Evolutionary conservation across 2,329 filamentous ascomycete genomes (phyloP).

Genomic region (Arthrinium phaeospermum): DNA sequence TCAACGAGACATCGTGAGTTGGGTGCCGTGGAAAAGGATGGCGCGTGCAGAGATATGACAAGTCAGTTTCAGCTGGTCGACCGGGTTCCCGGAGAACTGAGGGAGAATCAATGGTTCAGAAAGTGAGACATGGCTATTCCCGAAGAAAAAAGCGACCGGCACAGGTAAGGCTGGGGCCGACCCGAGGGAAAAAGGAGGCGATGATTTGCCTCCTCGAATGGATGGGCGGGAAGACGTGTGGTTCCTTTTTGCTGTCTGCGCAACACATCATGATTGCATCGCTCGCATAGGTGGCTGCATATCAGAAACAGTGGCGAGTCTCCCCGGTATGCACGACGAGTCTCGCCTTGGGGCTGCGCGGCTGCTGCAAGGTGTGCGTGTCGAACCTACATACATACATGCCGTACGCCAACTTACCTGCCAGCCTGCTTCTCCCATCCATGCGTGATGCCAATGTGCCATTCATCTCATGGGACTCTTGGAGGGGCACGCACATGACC

Average conservation of each 20-base stretch:
- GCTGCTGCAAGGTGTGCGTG: not conserved
- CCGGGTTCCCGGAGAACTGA: not conserved
- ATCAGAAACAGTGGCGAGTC: not conserved
- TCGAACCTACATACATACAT: constrained; percentile 1
- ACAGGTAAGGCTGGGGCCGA: not conserved
- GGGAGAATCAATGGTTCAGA: not conserved
- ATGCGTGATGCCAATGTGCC: not conserved
- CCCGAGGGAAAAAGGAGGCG: constrained; percentile 2
- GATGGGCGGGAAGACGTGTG: not conserved
- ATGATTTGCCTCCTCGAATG: not conserved
- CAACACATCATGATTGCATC: constrained; percentile 17
- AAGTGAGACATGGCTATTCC: not conserved
- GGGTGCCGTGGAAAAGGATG: not conserved
- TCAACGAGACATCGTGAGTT: not conserved
- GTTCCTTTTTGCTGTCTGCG: constrained; percentile 3
- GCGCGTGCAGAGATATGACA: not conserved
- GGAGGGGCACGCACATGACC: not conserved
- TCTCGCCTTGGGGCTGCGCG: not conserved
- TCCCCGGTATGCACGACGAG: not conserved
- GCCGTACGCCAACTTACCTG: not conserved
- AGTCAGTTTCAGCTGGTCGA: constrained; percentile 5
- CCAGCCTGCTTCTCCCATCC: not conserved
- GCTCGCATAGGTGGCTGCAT: not conserved
- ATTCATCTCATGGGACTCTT: not conserved
- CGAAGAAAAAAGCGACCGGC: not conserved